Evolutionary conservation across 805 yeast genomes (phyloP).

Genomic region (Metschnikowia chrysomelidarum): DNA sequence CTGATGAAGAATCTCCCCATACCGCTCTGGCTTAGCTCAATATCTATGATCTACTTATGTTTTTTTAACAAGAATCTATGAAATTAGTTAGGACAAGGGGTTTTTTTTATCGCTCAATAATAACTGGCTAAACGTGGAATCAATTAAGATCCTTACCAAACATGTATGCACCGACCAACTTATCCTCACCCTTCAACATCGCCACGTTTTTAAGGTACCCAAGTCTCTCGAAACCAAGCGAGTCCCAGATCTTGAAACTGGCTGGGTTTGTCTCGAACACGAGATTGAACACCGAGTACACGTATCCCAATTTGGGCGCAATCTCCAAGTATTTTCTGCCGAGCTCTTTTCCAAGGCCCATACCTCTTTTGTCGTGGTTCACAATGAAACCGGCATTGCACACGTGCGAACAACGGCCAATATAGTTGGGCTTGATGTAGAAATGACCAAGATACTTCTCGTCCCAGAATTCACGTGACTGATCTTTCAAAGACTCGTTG

Average conservation of each 20-base stretch:
- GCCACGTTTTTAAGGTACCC: slow-evolving; percentile 79
- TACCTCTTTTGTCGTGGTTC: slow-evolving; percentile 55
- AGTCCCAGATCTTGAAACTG: slow-evolving; percentile 77
- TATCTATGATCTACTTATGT: too few species aligned
- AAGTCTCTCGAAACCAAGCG: slow-evolving; percentile 73
- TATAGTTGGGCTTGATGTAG: slow-evolving; percentile 83
- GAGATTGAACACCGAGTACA: slow-evolving; percentile 80
- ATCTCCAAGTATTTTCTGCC: slow-evolving; percentile 64
- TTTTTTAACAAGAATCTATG: too few species aligned
- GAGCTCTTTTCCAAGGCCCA: slow-evolving; percentile 65
- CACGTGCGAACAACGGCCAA: slow-evolving; percentile 79
- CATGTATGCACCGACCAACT: slow-evolving; percentile 72
- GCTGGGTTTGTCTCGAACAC: slow-evolving; percentile 82
- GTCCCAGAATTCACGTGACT: slow-evolving; percentile 44
- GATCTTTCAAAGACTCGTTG: slow-evolving; percentile 29
- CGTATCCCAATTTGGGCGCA: slow-evolving; percentile 80
- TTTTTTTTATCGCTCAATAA: too few species aligned
- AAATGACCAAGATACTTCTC: slow-evolving; percentile 63
- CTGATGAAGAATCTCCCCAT: too few species aligned
- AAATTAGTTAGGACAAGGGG: too few species aligned
- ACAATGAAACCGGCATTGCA: slow-evolving; percentile 90
- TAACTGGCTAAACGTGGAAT: too few species aligned
- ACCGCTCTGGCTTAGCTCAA: too few species aligned
- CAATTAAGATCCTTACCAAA: slow-evolving; percentile 62
- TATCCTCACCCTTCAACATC: slow-evolving; percentile 57